Evolutionary conservation across 495 filamentous ascomycete genomes (phyloP).

Genomic region (Hapsidospora chrysogenum): DNA sequence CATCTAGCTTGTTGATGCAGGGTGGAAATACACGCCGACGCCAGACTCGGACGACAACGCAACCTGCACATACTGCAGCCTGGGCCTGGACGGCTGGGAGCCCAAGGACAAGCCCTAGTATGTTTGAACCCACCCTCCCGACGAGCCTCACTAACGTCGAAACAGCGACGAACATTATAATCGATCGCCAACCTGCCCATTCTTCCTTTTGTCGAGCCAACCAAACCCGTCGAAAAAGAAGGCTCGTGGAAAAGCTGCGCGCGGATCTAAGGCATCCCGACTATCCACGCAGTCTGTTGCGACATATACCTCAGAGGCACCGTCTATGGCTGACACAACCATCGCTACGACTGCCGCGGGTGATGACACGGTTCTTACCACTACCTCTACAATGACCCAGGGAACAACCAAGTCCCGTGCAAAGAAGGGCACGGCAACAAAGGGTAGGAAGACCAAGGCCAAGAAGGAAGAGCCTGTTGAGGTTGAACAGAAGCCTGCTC

Average conservation of each 20-base stretch:
- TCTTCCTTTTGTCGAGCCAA: slow-evolving; percentile 45
- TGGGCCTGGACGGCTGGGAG: slow-evolving; percentile 85
- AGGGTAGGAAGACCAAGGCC: slow-evolving; percentile 31
- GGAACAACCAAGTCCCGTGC: slow-evolving; percentile 34
- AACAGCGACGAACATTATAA: slow-evolving; percentile 69
- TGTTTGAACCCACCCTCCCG: slow-evolving; percentile 15
- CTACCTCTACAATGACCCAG: slow-evolving; percentile 35
- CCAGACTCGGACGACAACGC: slow-evolving; percentile 67
- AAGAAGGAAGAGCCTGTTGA: slow-evolving; percentile 46
- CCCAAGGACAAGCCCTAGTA: slow-evolving; percentile 74
- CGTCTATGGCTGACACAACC: slow-evolving; percentile 22
- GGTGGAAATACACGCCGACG: slow-evolving; percentile 84
- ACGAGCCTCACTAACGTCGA: slow-evolving; percentile 9
- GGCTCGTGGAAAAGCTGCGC: slow-evolving; percentile 31
- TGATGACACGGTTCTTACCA: slow-evolving; percentile 54
- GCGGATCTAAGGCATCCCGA: slow-evolving; percentile 52
- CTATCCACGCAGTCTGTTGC: slow-evolving; percentile 51
- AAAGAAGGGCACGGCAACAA: slow-evolving; percentile 29
- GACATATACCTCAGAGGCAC: slow-evolving; percentile 30
- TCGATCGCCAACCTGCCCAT: slow-evolving; percentile 62
- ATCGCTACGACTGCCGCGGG: slow-evolving; percentile 33
- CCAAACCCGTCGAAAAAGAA: slow-evolving; percentile 21
- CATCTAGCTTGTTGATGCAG: slow-evolving; percentile 67
- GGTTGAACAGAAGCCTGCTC: slow-evolving; percentile 18
- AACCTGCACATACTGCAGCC: slow-evolving; percentile 72